A percentile compares a stretch with the other conserved stretches of the same genome.
phyloP scores from a whole-genome alignment of 225 moss, liverwort and hornwort genomes.

The Neckera pumila region DNA sequence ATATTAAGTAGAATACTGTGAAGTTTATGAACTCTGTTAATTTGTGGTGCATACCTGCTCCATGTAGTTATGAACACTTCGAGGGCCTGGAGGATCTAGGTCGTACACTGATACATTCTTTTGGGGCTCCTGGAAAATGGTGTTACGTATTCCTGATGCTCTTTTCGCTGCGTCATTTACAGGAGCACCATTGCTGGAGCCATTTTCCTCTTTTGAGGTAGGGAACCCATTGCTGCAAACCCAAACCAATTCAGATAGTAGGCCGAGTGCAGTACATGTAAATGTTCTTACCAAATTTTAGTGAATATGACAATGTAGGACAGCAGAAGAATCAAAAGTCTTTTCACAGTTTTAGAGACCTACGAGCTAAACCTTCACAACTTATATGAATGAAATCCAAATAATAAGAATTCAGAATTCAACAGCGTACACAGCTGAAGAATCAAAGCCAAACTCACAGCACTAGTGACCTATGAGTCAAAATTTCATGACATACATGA shows the following conservation, averaged over 20 bases:
- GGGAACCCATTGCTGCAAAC: neutral
- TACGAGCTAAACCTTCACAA: neutral
- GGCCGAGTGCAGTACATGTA: neutral
- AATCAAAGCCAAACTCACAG: neutral
- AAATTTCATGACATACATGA: neutral
- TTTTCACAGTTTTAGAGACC: neutral
- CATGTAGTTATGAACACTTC: conserved; percentile 45
- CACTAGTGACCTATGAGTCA: neutral
- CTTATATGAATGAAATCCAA: neutral
- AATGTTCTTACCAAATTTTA: neutral
- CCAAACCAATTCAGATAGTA: no score
- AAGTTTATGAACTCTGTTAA: neutral
- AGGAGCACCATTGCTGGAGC: neutral
- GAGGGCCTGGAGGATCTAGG: neutral
- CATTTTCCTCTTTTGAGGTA: neutral
- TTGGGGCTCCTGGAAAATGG: neutral
- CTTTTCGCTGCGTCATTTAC: neutral
- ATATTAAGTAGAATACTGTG: neutral
- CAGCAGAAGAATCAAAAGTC: neutral
- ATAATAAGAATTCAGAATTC: neutral
- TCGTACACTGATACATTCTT: neutral
- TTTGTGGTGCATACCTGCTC: conserved; percentile 14
- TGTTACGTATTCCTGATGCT: neutral
- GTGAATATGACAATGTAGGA: neutral
- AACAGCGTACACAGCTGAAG: neutral